Evolutionary conservation across 2,329 filamentous ascomycete genomes (phyloP), one percentile per base, ranked within the genome.

Genomic region (Xylariaceae sp.): DNA sequence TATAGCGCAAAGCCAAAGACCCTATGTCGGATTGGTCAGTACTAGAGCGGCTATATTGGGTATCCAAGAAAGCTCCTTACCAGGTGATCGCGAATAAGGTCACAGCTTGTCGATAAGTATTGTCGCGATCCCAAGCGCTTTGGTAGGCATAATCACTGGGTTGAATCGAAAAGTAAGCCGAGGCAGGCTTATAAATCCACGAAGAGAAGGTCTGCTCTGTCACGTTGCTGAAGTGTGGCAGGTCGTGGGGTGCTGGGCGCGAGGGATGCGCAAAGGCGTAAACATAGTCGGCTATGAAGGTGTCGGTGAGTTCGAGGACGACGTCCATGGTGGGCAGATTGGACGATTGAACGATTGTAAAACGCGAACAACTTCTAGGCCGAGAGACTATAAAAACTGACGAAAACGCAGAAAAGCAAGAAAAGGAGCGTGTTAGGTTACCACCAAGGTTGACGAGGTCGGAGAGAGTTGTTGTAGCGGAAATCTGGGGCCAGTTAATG

Each of bases 21-120:
- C 84, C 90, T 96, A 36, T 6, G 17, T 12, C 22, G 34, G n/a
- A 9, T 7, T 17, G 8, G 30, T 32, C 30, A 32, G 30, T 17
- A n/a, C 16, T 7, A n/a, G 13, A 32, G n/a, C n/a, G 15, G 13
- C 30, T 26, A 26, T 6, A 11, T 11, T 26, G 6, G 22, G 22
- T 26, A 11, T 16, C 30, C 11, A 33, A n/a, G 18, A 9, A 32
- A 30, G 48, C 11, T 70, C 6, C 22, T 26, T 11, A 95, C 91
- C 89, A 95, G 54, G 88, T 90, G 44, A 95, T 88, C 36, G 93
- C 60, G 64, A 86, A 95, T 45, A 96, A 72, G 28, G 85, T 86
- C 37, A 87, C 59, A 34, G 74, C 67, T 65, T 96, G 90, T 51
- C 91, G 80, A 52, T 72, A 78, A 42, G 85, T 72, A 57, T 94